Base-by-base conservation (phyloP, 1,284 basidiomycete species). In the Microbotryomycetes sp. region DNA sequence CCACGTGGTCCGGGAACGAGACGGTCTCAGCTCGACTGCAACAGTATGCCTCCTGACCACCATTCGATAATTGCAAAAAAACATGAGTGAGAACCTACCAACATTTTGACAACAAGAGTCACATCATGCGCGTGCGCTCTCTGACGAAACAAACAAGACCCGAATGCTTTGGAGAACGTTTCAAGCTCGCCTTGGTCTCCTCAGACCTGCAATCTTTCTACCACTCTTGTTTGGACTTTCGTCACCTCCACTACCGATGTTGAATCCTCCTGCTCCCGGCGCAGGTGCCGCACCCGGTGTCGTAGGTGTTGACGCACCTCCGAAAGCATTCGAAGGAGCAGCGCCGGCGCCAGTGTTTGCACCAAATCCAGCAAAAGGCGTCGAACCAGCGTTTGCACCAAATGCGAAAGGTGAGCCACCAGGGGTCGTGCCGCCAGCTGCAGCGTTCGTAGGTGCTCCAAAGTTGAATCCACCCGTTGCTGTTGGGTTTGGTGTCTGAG, bases 261-360 rank as follows among this genome's bases (percentile, higher is more conserved):
- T 65, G 54, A 65, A 65, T 56, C 59, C 19, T 29, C 59, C 63
- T 15, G 59, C 63, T 3, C 52, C 59, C 25, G 53, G 15, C 28
- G 30, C 26, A 6, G 16, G 28, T 2, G 25, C n/a, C 25, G 50
- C 14, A 57, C 42, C 15, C 6, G 59, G 30, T 3, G 58, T 45
- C 3, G 55, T 25, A 19, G 36, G 36, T 19, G 36, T 42, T 19
- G 36, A 9, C 9, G 36, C 36, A 12, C 36, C 36, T 12, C 36
- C 36, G 19, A 42, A 42, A 12, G 36, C 12, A 42, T 42, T 42
- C 19, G 36, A 42, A 9, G 36, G 36, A 9, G 36, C 36, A 42
- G 36, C 36, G 36, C 36, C 36, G 19, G 36, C 36, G 19, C 36
- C 36, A n/a, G n/a, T n/a, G n/a, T n/a, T n/a, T 12, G 36, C 36